phyloP scores from a whole-genome alignment of 768 basidiomycete species.

The Kwoniella dejecticola region DNA sequence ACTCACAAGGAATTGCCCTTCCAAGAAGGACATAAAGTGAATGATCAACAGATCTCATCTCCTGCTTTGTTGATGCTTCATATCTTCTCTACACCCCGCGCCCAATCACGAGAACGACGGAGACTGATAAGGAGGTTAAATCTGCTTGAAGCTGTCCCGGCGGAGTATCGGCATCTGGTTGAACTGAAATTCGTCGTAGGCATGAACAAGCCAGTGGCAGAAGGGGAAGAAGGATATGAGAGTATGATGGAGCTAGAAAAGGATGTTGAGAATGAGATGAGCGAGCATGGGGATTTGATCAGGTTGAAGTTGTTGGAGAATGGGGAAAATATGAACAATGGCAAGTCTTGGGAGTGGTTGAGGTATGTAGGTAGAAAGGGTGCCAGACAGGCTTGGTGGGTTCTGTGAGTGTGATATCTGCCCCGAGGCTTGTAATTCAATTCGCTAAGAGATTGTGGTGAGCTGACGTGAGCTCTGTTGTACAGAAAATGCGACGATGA shows the following conservation, averaged over 20 bases:
- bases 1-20: neutral
- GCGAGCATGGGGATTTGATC: conserved; percentile 39
- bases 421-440: neutral
- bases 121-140: conserved; percentile 17
- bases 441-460: neutral
- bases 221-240: neutral
- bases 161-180: conserved; percentile 25
- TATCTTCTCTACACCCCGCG: conserved; percentile 31
- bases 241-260: conserved; percentile 18
- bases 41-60: neutral
- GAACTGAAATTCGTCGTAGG: conserved; percentile 39
- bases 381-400: conserved; percentile 38
- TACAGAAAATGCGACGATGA: conserved; percentile 41
- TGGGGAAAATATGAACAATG: conserved; percentile 48
- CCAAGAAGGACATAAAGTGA: neutral
- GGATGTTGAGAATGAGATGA: conserved; percentile 25
- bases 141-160: conserved; percentile 17
- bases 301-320: conserved; percentile 29
- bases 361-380: conserved; percentile 34
- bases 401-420: conserved; percentile 29
- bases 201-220: neutral
- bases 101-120: conserved; percentile 12
- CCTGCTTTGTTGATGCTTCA: conserved; percentile 26
- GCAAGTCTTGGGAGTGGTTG: conserved; percentile 43
- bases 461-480: conserved; percentile 7